phyloP scores from a whole-genome alignment of 148 eudicot genomes.

The Cornus kousa region DNA sequence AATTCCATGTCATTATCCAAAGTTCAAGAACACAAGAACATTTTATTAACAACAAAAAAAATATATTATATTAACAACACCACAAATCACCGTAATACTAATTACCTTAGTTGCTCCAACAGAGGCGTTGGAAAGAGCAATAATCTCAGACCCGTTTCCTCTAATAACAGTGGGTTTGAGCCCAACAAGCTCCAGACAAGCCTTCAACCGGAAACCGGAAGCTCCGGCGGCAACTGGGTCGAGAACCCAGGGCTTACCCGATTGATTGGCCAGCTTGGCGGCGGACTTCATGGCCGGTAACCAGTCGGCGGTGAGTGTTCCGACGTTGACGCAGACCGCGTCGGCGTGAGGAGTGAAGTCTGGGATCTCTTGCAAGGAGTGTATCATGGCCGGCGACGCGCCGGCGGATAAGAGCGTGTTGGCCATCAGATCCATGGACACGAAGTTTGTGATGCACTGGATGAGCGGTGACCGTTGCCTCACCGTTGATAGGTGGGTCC shows the following conservation, averaged over 20 bases:
- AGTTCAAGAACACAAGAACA: too few relatives aligned
- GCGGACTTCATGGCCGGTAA: conserved; percentile 78
- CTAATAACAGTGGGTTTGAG: conserved; percentile 71
- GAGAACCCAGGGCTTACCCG: conserved; percentile 75
- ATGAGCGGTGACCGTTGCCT: conserved; percentile 38
- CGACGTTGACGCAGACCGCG: conserved; percentile 66
- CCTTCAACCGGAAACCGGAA: conserved; percentile 62
- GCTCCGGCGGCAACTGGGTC: conserved; percentile 91
- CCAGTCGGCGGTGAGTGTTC: conserved; percentile 61
- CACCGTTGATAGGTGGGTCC: conserved; percentile 14
- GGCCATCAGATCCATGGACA: conserved; percentile 74
- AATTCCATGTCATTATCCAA: too few relatives aligned
- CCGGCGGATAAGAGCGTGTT: conserved; percentile 63
- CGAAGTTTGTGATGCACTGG: conserved; percentile 75
- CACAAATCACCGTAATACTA: background rate
- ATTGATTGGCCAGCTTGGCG: conserved; percentile 36
- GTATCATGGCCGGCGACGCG: conserved; percentile 77
- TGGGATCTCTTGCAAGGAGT: conserved; percentile 44
- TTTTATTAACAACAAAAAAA: too few relatives aligned
- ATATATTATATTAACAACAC: too few relatives aligned
- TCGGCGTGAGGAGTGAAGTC: conserved; percentile 67
- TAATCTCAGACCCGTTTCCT: conserved; percentile 90
- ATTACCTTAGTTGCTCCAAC: conserved; percentile 53
- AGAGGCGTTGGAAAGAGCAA: conserved; percentile 61
- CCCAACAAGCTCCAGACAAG: conserved; percentile 67